These are phyloP conservation scores for Coprinellus micaceus DNA, from an alignment of 768 basidiomycete species.

Conservation along the genomic window DNA sequence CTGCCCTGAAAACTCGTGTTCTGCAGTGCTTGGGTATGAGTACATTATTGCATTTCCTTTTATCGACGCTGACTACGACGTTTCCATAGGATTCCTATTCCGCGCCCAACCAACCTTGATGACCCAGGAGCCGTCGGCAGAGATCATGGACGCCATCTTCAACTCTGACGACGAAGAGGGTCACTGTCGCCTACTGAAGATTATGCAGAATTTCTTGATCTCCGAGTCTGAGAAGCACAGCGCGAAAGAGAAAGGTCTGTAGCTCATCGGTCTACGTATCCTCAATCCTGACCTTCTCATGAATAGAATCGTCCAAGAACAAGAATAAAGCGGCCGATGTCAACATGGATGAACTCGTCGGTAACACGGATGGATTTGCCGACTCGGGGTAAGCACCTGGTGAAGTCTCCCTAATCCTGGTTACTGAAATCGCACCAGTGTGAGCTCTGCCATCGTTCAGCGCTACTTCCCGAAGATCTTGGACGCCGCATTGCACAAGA, in stretches of 20 bases:
- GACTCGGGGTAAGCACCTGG: slow-evolving; percentile 97
- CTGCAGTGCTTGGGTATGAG: slow-evolving; percentile 80
- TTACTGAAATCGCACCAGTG: slow-evolving; percentile 42
- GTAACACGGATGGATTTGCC: slow-evolving; percentile 92
- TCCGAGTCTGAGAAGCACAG: slow-evolving; percentile 79
- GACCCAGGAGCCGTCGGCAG: slow-evolving; percentile 72
- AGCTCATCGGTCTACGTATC: not conserved
- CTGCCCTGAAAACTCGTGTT: slow-evolving; percentile 62
- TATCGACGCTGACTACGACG: not conserved
- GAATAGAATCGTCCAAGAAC: slow-evolving; percentile 40
- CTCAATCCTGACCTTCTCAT: not conserved
- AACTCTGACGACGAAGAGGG: slow-evolving; percentile 66
- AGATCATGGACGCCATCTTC: slow-evolving; percentile 90
- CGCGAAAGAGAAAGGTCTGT: slow-evolving; percentile 62
- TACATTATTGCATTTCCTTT: slow-evolving; percentile 14
- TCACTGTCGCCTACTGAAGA: slow-evolving; percentile 71
- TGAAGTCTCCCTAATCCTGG: not conserved
- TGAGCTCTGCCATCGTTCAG: slow-evolving; percentile 92
- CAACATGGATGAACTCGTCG: slow-evolving; percentile 91
- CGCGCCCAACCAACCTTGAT: slow-evolving; percentile 89
- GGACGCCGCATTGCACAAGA: slow-evolving; percentile 68
- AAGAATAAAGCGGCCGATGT: slow-evolving; percentile 48
- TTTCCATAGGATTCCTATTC: slow-evolving; percentile 74
- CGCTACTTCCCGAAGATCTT: slow-evolving; percentile 84
- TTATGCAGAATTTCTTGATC: slow-evolving; percentile 88